Evolutionary conservation across 2,329 filamentous ascomycete species (phyloP), one percentile per base, ranked within the genome.

Genomic region (Aspergillus sp.): DNA sequence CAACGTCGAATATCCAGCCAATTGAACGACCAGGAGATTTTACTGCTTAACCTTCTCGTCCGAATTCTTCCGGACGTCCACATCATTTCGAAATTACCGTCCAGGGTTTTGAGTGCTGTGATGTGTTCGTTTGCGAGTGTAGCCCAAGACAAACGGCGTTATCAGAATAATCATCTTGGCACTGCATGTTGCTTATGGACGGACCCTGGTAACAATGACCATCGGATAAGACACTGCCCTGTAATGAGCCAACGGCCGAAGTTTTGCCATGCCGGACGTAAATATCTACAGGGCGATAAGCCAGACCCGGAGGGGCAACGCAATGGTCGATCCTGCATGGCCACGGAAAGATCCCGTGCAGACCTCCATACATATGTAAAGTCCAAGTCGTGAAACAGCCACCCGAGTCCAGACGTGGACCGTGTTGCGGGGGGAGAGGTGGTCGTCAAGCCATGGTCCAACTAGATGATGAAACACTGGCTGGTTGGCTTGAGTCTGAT

Each of bases 291-390:
- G 3, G 21, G 6, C 32, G 32, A 36, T 16, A 36, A 36, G 32
- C 9, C 32, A 4, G 11, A 13, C 32, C n/a, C n/a, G 34, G 34
- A 38, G 11, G 14, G 25, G 25, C 7, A 29, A 29, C 34, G 14
- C 14, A n/a, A 10, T 10, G 9, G 34, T 17, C 34, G 34, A 38
- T 38, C 34, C 34, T 38, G 34, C 34, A 17, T 38, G 34, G 34
- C 29, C 14, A 49, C 46, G 46, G 46, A 49, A 49, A 25, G 36
- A 49, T 49, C 46, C 46, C 46, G 36, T 31, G 9, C 34, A 38
- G 34, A 17, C 34, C 34, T n/a, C 3, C 14, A n/a, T 17, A 3
- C n/a, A 36, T 16, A 14, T 11, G 17, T 7, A 38, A 47, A n/a
- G 20, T 31, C 32, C 13, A 16, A 16, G 45, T 23, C 36, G 19